Evolutionary conservation across 352 stramenopile genomes (phyloP).

Genomic region (Globisporangium spiculum): DNA sequence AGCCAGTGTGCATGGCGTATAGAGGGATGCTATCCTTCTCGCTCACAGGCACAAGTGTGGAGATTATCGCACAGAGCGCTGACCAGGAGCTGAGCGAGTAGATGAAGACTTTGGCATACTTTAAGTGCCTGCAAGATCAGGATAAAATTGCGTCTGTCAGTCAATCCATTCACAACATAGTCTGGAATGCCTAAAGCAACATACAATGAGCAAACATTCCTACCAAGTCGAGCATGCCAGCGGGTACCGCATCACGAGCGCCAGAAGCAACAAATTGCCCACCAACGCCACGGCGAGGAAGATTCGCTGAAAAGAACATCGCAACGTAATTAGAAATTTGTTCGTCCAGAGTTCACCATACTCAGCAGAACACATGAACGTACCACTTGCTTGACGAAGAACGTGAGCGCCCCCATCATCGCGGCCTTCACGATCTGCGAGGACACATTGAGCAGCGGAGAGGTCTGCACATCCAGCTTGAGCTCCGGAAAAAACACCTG

Average conservation of each 20-base stretch:
- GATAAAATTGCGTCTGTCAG: background rate
- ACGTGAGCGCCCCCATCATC: slow-evolving; percentile 36
- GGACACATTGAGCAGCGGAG: slow-evolving; percentile 32
- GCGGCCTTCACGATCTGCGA: slow-evolving; percentile 36
- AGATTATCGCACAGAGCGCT: slow-evolving; percentile 28
- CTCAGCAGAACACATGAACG: slow-evolving; percentile 4
- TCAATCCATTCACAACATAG: background rate
- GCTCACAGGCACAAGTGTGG: slow-evolving; percentile 21
- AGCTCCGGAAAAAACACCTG: slow-evolving; percentile 39
- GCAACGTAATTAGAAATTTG: background rate
- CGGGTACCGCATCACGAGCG: slow-evolving; percentile 26
- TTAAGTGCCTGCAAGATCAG: slow-evolving; percentile 27
- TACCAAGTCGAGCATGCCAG: slow-evolving; percentile 35
- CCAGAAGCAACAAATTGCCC: slow-evolving; percentile 30
- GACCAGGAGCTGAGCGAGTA: slow-evolving; percentile 38
- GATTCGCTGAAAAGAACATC: background rate
- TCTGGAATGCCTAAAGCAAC: too few relatives aligned
- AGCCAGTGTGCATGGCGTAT: slow-evolving; percentile 17
- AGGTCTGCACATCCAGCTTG: slow-evolving; percentile 39
- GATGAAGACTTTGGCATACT: slow-evolving; percentile 37
- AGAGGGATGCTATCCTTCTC: slow-evolving; percentile 21
- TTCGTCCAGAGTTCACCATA: background rate
- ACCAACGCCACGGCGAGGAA: slow-evolving; percentile 27
- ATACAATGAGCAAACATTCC: background rate
- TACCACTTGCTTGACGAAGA: slow-evolving; percentile 35